A percentile compares a stretch with the other conserved stretches of the same genome.
Evolutionary conservation across 345 rosid species (phyloP).

Genomic region (Physaria fendleri): DNA sequence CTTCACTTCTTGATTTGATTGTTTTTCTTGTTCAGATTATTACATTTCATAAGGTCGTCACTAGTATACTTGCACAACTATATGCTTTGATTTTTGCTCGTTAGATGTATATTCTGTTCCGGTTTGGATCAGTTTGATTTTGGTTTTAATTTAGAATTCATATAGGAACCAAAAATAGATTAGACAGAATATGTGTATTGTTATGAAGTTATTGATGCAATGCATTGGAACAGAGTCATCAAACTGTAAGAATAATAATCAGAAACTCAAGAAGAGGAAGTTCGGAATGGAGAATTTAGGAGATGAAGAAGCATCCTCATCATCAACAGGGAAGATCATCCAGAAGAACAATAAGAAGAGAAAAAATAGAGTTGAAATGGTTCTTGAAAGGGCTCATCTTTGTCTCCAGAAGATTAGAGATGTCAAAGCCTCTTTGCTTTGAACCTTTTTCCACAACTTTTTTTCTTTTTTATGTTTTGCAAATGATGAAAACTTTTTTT

Average conservation of each 20-base stretch:
- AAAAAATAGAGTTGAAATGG: constrained; percentile 28
- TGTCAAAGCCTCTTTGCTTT: constrained; percentile 28
- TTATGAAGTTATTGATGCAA: constrained; percentile 7
- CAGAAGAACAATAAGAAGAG: constrained; percentile 11
- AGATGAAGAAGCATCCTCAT: constrained; percentile 2
- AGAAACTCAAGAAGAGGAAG: constrained; percentile 21
- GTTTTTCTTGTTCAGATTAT: neutral
- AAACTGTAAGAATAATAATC: constrained; percentile 16
- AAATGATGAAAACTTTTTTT: too few relatives aligned
- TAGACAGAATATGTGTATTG: too few relatives aligned
- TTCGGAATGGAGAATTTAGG: neutral
- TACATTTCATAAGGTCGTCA: neutral
- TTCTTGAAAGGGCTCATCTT: constrained; percentile 28
- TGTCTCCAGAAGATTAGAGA: constrained; percentile 30
- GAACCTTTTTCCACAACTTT: neutral
- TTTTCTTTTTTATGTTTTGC: neutral
- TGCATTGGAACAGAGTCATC: constrained; percentile 28
- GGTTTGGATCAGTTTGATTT: too few relatives aligned
- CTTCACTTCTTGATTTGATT: too few relatives aligned
- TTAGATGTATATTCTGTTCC: too few relatives aligned
- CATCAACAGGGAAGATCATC: constrained; percentile 14
- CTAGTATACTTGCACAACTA: too few relatives aligned
- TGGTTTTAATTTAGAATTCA: too few relatives aligned
- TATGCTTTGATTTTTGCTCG: too few relatives aligned
- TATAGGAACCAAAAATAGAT: too few relatives aligned